Evolutionary conservation across 441 rosid species (phyloP), one percentile per base, ranked within the genome.

Genomic region (Biscutella laevigata): DNA sequence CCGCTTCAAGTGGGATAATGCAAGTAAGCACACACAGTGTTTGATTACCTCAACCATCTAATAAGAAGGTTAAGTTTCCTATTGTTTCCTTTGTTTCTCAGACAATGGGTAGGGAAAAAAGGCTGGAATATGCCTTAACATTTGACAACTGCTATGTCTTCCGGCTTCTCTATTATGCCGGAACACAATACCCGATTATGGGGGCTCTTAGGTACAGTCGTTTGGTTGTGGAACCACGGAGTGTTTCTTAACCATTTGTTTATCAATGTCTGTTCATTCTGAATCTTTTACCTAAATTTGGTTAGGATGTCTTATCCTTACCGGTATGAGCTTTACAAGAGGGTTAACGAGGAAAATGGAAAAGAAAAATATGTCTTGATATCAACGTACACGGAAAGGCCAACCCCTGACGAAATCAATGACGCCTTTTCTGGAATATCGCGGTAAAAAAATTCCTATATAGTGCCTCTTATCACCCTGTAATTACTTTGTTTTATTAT

Each of bases 131-230:
- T 71, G 95, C 91, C 39, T 90, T 94, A 48, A 78, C 94, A 7
- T 86, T 91, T 45, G 88, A 83, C 61, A 85, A 59, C 57, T 85
- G 95, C 76, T 87, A 87, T 52, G 64, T 67, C 74, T 91, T 91
- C 47, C 80, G 95, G 66, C 95, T 91, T 68, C 98, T 91, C 30
- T 91, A 85, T 59, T 91, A 85, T 15, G 83, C 80, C 6, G 96
- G 98, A 67, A 85, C 95, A 50, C 89, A 83, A 39, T 91, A 87
- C 78, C 98, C 96, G 10, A 91, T 91, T 28, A 87, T 91, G 94
- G 96, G 95, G 22, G 94, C 96, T 73, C 82, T 91, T 29, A 83
- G 98, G 98, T 87, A 55, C 15, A 26, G 8, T 8, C 4, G n/a
- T 36, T 45, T 0, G 38, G 38, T 14, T 52, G 6, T 33, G n/a